These are phyloP conservation scores for Eimeria sp. DNA, from an alignment of 169 alveolate genomes.

Conservation along the genomic window DNA sequence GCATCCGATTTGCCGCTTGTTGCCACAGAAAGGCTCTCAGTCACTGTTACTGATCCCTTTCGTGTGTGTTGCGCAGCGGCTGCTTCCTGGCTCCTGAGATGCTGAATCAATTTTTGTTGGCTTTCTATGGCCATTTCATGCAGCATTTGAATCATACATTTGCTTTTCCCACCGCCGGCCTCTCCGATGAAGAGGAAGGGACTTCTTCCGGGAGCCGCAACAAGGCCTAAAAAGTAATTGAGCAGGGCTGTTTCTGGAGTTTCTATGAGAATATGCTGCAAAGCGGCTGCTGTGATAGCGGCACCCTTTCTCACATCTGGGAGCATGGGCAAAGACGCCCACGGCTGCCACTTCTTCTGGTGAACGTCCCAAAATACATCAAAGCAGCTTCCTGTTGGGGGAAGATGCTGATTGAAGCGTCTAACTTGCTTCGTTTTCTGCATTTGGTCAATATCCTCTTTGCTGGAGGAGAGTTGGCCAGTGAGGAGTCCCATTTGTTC, in stretches of 20 bases:
- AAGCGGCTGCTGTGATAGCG: background rate
- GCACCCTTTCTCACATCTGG: constrained; percentile 67
- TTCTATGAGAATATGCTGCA: constrained; percentile 36
- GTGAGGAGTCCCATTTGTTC: constrained; percentile 66
- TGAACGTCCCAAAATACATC: constrained; percentile 68
- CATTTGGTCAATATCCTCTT: background rate
- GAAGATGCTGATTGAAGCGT: constrained; percentile 40
- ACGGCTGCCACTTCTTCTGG: constrained; percentile 53
- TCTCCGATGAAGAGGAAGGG: constrained; percentile 50
- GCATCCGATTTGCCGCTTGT: constrained; percentile 3
- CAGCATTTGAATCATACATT: constrained; percentile 37
- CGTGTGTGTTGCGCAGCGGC: constrained; percentile 3
- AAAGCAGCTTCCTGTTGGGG: constrained; percentile 68
- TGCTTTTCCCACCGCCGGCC: constrained; percentile 73
- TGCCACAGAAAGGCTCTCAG: background rate
- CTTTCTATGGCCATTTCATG: constrained; percentile 42
- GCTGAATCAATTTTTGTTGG: constrained; percentile 34
- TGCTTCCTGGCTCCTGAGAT: constrained; percentile 4
- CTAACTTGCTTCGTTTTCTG: background rate
- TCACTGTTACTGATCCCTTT: background rate
- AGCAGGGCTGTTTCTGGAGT: constrained; percentile 53
- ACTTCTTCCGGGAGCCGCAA: background rate
- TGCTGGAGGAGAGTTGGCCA: background rate
- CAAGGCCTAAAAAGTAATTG: constrained; percentile 7
- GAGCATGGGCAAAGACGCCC: constrained; percentile 61